A percentile compares a stretch with the other conserved stretches of the same genome.
phyloP scores from a whole-genome alignment of 768 basidiomycete species.

The Leccinellum albellum region DNA sequence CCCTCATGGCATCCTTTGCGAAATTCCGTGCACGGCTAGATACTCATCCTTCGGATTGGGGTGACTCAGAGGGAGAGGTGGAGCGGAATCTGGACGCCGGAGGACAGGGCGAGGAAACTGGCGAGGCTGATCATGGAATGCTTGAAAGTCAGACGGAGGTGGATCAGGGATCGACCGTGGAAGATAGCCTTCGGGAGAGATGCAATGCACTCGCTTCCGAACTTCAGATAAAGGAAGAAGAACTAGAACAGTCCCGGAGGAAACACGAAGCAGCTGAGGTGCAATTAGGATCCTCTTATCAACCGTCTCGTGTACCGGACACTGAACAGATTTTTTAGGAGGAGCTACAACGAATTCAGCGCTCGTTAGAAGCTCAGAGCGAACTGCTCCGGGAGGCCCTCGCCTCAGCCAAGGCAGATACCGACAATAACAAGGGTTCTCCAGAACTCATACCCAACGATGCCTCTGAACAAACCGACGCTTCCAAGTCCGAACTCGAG shows the following conservation, averaged over 20 bases:
- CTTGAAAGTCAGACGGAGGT: conserved; percentile 2
- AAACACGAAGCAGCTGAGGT: conserved; percentile 19
- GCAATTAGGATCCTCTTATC: conserved; percentile 4
- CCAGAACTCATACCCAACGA: conserved; percentile 7
- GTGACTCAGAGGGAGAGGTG: conserved; percentile 24
- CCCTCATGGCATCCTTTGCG: conserved; percentile 31
- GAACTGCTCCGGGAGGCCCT: conserved; percentile 18
- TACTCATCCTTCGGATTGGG: conserved; percentile 18
- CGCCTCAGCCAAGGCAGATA: conserved; percentile 6
- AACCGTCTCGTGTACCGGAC: conserved; percentile 1
- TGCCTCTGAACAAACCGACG: not conserved
- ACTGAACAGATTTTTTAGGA: conserved; percentile 14
- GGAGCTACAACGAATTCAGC: conserved; percentile 15
- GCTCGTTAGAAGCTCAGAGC: conserved; percentile 14
- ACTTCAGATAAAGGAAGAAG: conserved; percentile 18
- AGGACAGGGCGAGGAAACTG: conserved; percentile 14
- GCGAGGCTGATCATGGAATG: conserved; percentile 7
- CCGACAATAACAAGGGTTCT: not conserved
- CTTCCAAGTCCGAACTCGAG: conserved; percentile 3
- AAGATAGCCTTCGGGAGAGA: conserved; percentile 9
- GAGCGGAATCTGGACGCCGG: conserved; percentile 19
- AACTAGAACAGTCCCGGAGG: conserved; percentile 15
- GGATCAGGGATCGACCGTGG: conserved; percentile 6
- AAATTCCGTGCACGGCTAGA: conserved; percentile 27
- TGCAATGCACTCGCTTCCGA: conserved; percentile 17